Base-by-base conservation (phyloP, 1,139 yeast species). In the Scheffersomyces quercinus region DNA sequence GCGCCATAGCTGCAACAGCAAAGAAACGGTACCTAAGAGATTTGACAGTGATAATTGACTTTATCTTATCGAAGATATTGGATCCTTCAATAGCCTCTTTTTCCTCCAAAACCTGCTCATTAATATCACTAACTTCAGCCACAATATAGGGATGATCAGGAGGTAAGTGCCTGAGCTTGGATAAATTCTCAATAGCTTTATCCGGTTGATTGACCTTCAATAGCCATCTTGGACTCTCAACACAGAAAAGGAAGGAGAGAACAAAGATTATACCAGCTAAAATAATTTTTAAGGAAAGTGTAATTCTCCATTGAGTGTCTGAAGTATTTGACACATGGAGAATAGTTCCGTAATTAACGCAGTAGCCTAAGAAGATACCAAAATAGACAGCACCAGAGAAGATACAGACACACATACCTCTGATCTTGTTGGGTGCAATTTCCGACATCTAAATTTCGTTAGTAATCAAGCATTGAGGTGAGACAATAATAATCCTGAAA, bases 341-440 rank as follows among this genome's bases (percentile, higher is more conserved):
- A 5, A 67, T 66, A 38, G 68, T 62, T 24, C 76, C 77, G 44
- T 67, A 78, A 49, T 75, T 70, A 36, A 77, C 70, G 53, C 77
- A 77, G 55, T 78, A 79, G 12, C 75, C 78, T 46, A 77, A 47
- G 77, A 77, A 73, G 38, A 77, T 68, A 35, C 85, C 85, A 38
- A 71, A 61, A 55, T 79, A 79, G 28, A 79, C 83, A 4, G 81
- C 78, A 38, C 83, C 82, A 2, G 82, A 74, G 54, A 76, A 79
- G 35, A 77, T 60, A 54, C 79, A 75, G 29, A 68, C 68, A 43
- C 78, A 70, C 45, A 75, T 56, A 30, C 83, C 85, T 59, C 85
- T 70, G 44, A 78, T 73, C 16, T 74, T 65, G 47, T 70, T 67
- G 5, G 85, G 84, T 9, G 83, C 70, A 35, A 77, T 73, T 56